These are phyloP conservation scores for Quaeritorhiza haematococci DNA, from an alignment of 371 early-diverging fungal genomes.

Conservation along the genomic window DNA sequence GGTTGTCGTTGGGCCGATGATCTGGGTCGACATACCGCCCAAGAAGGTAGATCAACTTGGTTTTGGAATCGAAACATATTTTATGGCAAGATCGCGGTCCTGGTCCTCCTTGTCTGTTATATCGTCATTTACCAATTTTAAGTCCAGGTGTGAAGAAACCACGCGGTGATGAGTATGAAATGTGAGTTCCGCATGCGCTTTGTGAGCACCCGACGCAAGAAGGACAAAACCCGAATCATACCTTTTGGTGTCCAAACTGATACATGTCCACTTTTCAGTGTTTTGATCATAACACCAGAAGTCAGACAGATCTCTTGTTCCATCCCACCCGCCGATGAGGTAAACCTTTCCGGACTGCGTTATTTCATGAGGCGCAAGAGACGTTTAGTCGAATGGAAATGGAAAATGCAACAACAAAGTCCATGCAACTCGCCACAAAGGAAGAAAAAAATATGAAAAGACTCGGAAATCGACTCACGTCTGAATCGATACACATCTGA, in stretches of 20 bases:
- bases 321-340: constrained; percentile 96
- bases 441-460: no score
- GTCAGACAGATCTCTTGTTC: constrained; percentile 78
- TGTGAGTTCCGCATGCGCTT: background rate
- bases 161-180: background rate
- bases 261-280: constrained; percentile 62
- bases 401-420: no score
- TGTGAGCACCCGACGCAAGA: background rate
- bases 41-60: constrained; percentile 69
- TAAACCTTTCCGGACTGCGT: constrained; percentile 62
- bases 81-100: constrained; percentile 89
- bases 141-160: background rate
- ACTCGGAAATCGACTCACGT: no score
- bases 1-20: constrained; percentile 48
- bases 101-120: constrained; percentile 76
- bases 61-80: constrained; percentile 76
- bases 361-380: constrained; percentile 1
- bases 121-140: background rate
- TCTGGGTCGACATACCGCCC: constrained; percentile 84
- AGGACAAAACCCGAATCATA: constrained; percentile 21
- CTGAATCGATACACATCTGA: constrained; percentile 89
- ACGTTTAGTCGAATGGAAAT: background rate
- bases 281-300: constrained; percentile 79
- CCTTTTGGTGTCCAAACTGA: constrained; percentile 69
- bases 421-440: no score